Base-by-base conservation (phyloP, 116 monocot genomes). In the Phalaenopsis hybrid region DNA sequence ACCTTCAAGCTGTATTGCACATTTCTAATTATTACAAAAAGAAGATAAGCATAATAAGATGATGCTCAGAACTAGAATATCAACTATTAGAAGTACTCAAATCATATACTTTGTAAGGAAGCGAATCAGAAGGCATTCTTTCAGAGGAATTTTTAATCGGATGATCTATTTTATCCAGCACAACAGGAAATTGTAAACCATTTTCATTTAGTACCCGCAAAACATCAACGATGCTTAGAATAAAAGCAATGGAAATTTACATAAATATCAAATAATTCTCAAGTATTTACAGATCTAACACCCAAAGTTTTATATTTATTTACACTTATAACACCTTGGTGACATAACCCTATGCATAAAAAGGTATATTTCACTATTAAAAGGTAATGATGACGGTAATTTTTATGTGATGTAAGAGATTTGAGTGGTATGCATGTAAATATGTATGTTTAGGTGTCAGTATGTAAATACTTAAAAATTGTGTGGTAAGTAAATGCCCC, bases 101-200 rank as follows among this genome's bases (percentile, higher is more conserved):
- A 46, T 74, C 74, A 74, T 44, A 74, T 9, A 74, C 74, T n/a
- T 75, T 45, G 20, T 6, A 44, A 20, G 44, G 6, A 75, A 45
- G 15, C 0, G 45, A 5, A 44, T 8, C 43, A 7, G 75, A 44
- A 75, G 75, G 75, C 43, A 75, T 20, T 45, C 43, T 44, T 8
- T 44, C 75, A 75, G 45, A 75, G 6, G 75, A 20, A 45, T 7
- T 43, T 46, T 17, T 31, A 75, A 46, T 44, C 31, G 4, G 75
- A 45, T 8, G 45, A 9, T n/a, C 45, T 31, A 31, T 31, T 17
- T 75, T n/a, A 75, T 75, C 44, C 18, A 44, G 20, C 75, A 44
- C 20, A 75, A 75, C 44, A 44, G 75, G 75, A 75, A 75, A 5
- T 12, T 75, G 75, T 43, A 45, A 45, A 44, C 44, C 45, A 75